Evolutionary conservation across 2,329 filamentous ascomycete species (phyloP).

Genomic region (Coniochaeta sp.): DNA sequence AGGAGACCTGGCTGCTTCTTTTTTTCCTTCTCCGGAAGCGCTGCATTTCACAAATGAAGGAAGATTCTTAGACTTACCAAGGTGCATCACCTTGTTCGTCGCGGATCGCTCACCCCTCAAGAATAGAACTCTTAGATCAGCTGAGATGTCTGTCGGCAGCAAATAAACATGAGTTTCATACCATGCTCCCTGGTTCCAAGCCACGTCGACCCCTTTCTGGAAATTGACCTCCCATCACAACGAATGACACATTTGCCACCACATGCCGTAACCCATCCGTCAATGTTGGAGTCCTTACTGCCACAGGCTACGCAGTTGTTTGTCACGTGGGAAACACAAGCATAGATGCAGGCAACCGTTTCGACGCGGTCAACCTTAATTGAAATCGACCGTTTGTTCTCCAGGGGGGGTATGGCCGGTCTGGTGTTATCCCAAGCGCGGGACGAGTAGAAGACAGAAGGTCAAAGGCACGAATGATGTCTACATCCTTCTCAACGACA

Average conservation of each 20-base stretch:
- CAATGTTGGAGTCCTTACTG: conserved; percentile 6
- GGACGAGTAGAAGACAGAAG: not conserved
- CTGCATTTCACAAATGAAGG: not conserved
- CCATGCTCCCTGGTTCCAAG: not conserved
- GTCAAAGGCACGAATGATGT: not conserved
- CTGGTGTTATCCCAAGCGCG: not conserved
- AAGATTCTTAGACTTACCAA: too few relatives aligned
- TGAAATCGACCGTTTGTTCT: conserved; percentile 18
- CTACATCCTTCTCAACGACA: not conserved
- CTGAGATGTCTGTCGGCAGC: not conserved
- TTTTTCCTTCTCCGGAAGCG: not conserved
- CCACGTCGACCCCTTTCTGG: not conserved
- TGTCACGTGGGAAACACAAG: conserved; percentile 30
- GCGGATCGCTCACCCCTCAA: not conserved
- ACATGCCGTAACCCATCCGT: conserved; percentile 11
- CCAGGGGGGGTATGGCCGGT: not conserved
- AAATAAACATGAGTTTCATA: not conserved
- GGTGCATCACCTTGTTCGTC: not conserved
- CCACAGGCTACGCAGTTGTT: not conserved
- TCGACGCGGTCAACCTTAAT: conserved; percentile 26
- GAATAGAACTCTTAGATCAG: not conserved
- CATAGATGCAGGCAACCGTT: conserved; percentile 27
- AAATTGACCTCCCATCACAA: not conserved
- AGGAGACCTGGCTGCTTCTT: not conserved
- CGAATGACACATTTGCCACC: not conserved